Percentiles rank a stretch among this genome's conserved stretches.
phyloP scores from a whole-genome alignment of 164 flowering plant genomes.

The Cinnamomum chago region DNA sequence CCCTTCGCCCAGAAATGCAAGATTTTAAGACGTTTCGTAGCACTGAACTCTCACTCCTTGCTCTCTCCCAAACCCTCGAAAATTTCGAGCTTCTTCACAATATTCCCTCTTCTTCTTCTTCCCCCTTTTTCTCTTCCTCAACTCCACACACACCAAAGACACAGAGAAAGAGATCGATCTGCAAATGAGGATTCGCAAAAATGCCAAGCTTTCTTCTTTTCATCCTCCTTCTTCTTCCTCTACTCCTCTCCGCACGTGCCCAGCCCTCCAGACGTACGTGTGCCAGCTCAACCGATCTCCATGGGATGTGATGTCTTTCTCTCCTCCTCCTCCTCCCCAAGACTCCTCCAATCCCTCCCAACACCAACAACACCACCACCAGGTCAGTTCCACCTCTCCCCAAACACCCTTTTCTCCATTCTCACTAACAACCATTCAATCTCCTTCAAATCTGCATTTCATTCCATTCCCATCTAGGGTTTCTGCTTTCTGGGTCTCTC shows the following conservation, averaged over 20 bases:
- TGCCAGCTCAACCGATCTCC: constrained; percentile 57
- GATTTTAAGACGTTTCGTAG: no score
- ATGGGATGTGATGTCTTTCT: constrained; percentile 51
- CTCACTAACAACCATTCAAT: neutral
- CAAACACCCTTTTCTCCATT: neutral
- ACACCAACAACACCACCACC: no score
- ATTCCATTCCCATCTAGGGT: constrained; percentile 14
- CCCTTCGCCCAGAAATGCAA: no score
- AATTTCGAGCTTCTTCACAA: no score
- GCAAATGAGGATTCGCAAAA: constrained; percentile 24
- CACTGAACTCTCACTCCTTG: no score
- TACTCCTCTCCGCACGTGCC: neutral
- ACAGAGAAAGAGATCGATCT: neutral
- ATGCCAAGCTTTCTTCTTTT: constrained; percentile 4
- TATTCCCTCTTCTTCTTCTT: no score
- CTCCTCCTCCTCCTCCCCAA: neutral
- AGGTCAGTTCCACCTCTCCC: no score
- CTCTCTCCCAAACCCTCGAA: no score
- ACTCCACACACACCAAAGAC: no score
- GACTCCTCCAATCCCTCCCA: neutral
- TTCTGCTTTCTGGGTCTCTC: constrained; percentile 6
- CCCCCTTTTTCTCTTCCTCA: no score
- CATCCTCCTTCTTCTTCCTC: neutral
- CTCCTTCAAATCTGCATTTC: neutral
- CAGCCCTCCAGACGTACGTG: constrained; percentile 20